Base-by-base conservation (phyloP, 371 early-diverging fungal genomes). In the Entomophthora muscae region DNA sequence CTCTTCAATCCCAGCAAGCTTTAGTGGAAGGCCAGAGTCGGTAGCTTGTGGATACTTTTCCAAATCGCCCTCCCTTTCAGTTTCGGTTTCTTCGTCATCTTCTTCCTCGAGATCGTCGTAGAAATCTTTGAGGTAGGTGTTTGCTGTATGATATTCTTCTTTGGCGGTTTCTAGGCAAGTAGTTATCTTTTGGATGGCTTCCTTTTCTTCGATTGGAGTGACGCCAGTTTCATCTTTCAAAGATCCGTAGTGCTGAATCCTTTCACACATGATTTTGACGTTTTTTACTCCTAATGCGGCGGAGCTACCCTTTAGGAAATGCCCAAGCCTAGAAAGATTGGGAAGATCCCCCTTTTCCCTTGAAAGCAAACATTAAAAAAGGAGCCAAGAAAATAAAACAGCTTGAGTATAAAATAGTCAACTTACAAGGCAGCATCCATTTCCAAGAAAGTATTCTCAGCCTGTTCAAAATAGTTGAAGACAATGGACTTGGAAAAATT, bases 251-350 rank as follows among this genome's bases (percentile, higher is more conserved):
- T 89, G 80, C 69, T 94, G 91, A 51, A 94, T 86, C 64, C 84
- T 79, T 72, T 91, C 92, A 69, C 90, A 93, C 28, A 83, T 80
- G 57, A 77, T 83, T 66, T 83, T 83, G 60, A 94, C 86, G 72
- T 84, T 86, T 63, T 72, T 82, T 53, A 94, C 71, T 10, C 95
- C 95, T 53, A 94, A 78, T 2, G 91, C 86, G 17, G 91, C 90
- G 24, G 92, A 90, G 62, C 87, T 86, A 21, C 95, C 95, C 68
- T 94, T 94, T 55, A 93, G 75, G 67, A 89, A 94, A 66, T 94
- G 95, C 1, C 93, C 95, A 33, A 89, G 77, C 52, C 82, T 74
- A 23, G 89, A 88, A 12, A 92, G 76, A 66, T 79, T 75, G 0
- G 69, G 64, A 13, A 93, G 74, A 67, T 94, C 85, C 56, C 83